Conservation (phyloP, 1,284 basidiomycete genomes). For the Ceratobasidium papillatum region DNA sequence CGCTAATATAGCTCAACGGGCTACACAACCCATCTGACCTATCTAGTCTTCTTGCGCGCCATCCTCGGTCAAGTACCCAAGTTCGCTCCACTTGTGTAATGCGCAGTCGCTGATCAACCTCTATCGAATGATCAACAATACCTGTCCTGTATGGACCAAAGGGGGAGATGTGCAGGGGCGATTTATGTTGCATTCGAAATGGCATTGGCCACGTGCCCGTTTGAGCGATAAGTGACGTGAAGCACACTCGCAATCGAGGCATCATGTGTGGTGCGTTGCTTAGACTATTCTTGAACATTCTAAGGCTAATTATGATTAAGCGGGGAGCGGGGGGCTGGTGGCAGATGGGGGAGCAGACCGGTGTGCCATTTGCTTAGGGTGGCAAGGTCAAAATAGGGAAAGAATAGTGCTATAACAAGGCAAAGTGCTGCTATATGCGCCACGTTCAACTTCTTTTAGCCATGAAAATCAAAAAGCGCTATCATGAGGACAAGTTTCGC, state of each 20-base stretch:
- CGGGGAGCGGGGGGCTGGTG: neutral
- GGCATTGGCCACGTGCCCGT: conserved; percentile 8
- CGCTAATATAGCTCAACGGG: neutral
- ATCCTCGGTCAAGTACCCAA: neutral
- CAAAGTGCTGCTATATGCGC: conserved; percentile 1
- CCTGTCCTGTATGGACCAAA: conserved; percentile 4
- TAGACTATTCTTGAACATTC: neutral
- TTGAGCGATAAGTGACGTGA: conserved; percentile 11
- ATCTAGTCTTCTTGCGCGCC: neutral
- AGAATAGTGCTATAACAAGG: neutral
- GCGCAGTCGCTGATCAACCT: conserved; percentile 4
- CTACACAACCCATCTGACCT: neutral
- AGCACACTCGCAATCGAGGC: conserved; percentile 1
- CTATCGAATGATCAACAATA: neutral
- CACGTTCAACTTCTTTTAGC: too few relatives aligned
- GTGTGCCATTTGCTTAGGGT: neutral
- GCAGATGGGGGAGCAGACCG: neutral
- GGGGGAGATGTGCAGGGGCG: conserved; percentile 14
- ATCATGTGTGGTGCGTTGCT: neutral
- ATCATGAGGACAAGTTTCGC: neutral
- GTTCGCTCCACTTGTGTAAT: neutral
- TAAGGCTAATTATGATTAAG: neutral
- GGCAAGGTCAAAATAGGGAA: neutral
- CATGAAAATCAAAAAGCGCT: too few relatives aligned
- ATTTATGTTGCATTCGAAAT: conserved; percentile 1